Evolutionary conservation across 257 asterid species (phyloP), one percentile per base, ranked within the genome.

Genomic region (Scutellaria galericulata): DNA sequence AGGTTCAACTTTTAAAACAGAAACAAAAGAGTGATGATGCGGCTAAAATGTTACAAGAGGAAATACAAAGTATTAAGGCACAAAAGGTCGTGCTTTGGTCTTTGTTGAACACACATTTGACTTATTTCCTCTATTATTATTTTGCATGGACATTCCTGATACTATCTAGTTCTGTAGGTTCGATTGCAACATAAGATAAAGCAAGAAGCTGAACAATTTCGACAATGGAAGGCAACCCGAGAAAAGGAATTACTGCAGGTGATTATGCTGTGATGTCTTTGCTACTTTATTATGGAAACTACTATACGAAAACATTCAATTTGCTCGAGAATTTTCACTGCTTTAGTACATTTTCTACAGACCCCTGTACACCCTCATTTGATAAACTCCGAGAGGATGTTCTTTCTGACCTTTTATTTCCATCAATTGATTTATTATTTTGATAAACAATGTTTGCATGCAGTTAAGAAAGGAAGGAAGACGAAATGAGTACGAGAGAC

Each of bases 1-100:
- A 93, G 83, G 95, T 92, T 80, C 95, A 81, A 78, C 91, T 93
- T 78, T 75, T 90, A 58, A 90, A 86, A 85, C 96, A 90, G 85
- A 93, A 93, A 76, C 95, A 93, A 70, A 93, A 89, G 86, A 93
- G 98, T 46, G 98, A 93, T 72, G 96, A 88, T 11, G 98, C 97
- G 31, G 93, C 98, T 15, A 90, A 83, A 80, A 83, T 87, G 50
- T 83, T 93, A 68, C 97, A 88, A 83, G 93, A 89, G 31, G 97
- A 93, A 83, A 93, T 93, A 84, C 98, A 88, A 64, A 79, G 79
- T 85, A 93, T 93, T 75, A 93, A 93, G 84, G 88, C 93, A 27
- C 98, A 93, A 78, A 93, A 93, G 97, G 98, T 90, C 66, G 62
- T 61, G 27, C 77, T 69, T 52, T 73, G 20, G 22, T 66, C 59